A percentile compares a stretch with the other conserved stretches of the same genome.
phyloP scores from a whole-genome alignment of 305 asterid genomes.

The Ajuga reptans region DNA sequence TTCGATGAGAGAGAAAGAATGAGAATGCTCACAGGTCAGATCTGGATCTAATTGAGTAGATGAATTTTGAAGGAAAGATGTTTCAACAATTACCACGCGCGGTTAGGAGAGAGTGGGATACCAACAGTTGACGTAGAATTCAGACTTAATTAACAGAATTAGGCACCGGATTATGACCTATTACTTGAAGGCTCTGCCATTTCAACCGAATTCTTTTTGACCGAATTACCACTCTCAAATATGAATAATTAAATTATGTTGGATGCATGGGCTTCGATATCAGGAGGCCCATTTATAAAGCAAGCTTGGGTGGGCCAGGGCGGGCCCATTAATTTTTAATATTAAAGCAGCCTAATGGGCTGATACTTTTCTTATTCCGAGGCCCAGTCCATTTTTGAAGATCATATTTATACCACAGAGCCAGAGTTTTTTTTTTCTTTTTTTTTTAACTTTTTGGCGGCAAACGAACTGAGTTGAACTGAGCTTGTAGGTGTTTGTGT shows the following conservation, averaged over 20 bases:
- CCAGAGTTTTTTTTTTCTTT: too few species aligned
- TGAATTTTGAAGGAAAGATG: conserved; percentile 16
- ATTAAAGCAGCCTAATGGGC: too few species aligned
- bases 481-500: too few species aligned
- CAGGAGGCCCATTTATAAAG: background rate
- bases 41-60: conserved; percentile 24
- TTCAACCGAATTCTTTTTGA: background rate
- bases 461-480: too few species aligned
- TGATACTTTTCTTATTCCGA: too few species aligned
- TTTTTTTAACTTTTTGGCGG: too few species aligned
- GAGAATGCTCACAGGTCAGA: conserved; percentile 1
- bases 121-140: conserved; percentile 18
- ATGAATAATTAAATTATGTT: too few species aligned
- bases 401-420: too few species aligned
- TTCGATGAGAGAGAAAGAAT: background rate
- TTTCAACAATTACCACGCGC: conserved; percentile 11
- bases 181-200: background rate
- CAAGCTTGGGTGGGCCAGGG: background rate
- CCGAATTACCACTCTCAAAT: too few species aligned
- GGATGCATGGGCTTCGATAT: background rate
- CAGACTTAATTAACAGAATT: conserved; percentile 12
- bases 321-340: background rate
- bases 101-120: conserved; percentile 15
- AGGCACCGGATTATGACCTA: conserved; percentile 20
- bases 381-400: too few species aligned